Evolutionary conservation across 805 yeast genomes (phyloP), one percentile per base, ranked within the genome.

Genomic region (Candida patagonica): DNA sequence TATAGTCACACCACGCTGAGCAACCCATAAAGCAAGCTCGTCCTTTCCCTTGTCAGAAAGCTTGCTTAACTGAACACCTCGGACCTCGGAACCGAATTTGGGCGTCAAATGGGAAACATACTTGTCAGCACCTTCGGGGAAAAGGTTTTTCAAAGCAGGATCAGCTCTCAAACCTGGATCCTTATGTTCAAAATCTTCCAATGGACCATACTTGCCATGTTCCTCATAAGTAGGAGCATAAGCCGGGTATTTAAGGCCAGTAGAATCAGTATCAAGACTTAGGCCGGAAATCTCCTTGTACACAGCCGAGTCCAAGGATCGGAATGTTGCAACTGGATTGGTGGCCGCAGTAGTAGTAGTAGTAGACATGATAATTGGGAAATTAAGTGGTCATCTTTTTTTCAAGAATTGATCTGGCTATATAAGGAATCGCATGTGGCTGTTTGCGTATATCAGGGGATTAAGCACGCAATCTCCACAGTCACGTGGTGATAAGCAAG

Each of bases 91-190:
- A 37, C 77, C 77, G 46, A 70, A 65, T 54, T 75, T 79, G 35
- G 92, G 88, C 2, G 82, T 71, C 25, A 80, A 53, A 45, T 68
- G 67, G 10, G 37, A 16, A 8, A 42, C 30, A 20, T 42, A 25
- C 35, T 27, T 31, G 20, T 45, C 48, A 21, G 23, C 35, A 20
- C 64, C 71, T 25, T 50, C 22, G 59, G 52, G 50, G 48, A 77
- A 70, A 42, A 80, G 64, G 49, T 67, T 70, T 19, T 68, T 65
- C 39, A 74, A 67, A 2, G 57, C 45, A n/a, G 76, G 71, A 53
- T 79, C 80, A n/a, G 80, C 87, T 41, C 70, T 63, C 22, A 64
- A 57, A n/a, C 80, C 87, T n/a, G 78, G 76, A 51, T 80, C 88
- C 24, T 57, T 57, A 52, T 65, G 71, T 52, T 73, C 74, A 61